phyloP scores from a whole-genome alignment of 148 eudicot species.

The Silene latifolia region DNA sequence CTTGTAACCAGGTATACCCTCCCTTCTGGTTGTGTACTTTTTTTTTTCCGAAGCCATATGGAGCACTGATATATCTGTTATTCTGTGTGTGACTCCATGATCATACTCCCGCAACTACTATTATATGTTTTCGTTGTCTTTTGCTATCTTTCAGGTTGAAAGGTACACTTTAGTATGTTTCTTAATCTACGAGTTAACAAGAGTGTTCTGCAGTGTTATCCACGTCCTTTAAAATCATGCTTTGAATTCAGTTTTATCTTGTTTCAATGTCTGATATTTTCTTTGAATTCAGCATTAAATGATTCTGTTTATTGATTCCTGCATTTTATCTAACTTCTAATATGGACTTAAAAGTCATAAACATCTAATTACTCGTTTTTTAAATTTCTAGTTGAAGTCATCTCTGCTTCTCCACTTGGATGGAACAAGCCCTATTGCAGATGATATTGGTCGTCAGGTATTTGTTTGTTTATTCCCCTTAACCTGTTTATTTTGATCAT shows the following conservation, averaged over 20 bases:
- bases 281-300: background rate
- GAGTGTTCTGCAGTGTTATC: background rate
- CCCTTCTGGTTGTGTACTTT: background rate
- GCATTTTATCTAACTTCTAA: background rate
- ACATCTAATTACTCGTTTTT: background rate
- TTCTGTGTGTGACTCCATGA: background rate
- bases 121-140: background rate
- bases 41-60: background rate
- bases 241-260: background rate
- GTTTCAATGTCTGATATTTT: background rate
- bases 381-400: conserved; percentile 65
- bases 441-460: conserved; percentile 98
- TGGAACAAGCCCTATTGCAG: conserved; percentile 89
- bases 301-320: conserved; percentile 2
- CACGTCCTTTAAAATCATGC: background rate
- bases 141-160: conserved; percentile 5
- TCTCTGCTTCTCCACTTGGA: conserved; percentile 83
- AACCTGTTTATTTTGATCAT: background rate
- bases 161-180: background rate
- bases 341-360: background rate
- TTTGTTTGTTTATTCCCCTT: background rate
- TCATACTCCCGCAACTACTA: background rate
- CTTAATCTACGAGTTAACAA: background rate
- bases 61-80: background rate
- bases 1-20: conserved; percentile 66